Conservation (phyloP, 306 rosid genomes). For the Lablab purpureus region DNA sequence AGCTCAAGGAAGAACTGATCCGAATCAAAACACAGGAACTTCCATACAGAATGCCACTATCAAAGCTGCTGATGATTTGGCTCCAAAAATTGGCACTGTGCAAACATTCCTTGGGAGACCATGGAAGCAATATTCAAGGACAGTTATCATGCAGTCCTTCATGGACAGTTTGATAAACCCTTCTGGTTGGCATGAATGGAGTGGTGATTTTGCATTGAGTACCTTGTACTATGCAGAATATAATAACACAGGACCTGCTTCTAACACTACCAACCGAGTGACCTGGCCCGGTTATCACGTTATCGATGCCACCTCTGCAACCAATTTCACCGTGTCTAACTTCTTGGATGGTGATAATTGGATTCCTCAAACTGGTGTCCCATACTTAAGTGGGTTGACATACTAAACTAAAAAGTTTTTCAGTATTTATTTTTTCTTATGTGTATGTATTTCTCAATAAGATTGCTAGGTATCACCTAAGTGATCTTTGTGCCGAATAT, state of each 20-base stretch:
- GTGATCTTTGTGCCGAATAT: too few species aligned
- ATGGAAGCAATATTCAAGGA: slow-evolving; percentile 78
- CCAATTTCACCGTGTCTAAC: slow-evolving; percentile 67
- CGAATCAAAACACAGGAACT: slow-evolving; percentile 56
- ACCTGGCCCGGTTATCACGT: slow-evolving; percentile 77
- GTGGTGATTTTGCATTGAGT: slow-evolving; percentile 61
- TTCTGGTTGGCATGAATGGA: slow-evolving; percentile 81
- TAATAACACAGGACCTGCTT: slow-evolving; percentile 67
- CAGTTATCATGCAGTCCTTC: slow-evolving; percentile 65
- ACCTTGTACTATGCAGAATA: slow-evolving; percentile 78
- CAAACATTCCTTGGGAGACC: slow-evolving; percentile 79
- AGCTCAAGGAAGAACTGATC: slow-evolving; percentile 62
- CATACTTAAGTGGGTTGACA: slow-evolving; percentile 50
- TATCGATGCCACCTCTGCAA: slow-evolving; percentile 59
- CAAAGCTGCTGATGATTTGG: slow-evolving; percentile 51
- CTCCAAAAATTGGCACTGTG: slow-evolving; percentile 22
- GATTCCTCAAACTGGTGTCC: slow-evolving; percentile 79
- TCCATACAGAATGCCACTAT: slow-evolving; percentile 51
- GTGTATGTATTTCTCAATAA: background rate
- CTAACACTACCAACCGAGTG: slow-evolving; percentile 60
- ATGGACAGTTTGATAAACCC: slow-evolving; percentile 62
- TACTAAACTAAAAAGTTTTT: slow-evolving; percentile 4
- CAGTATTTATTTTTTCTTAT: background rate
- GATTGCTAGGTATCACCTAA: background rate
- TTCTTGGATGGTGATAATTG: slow-evolving; percentile 67